A percentile compares a stretch with the other conserved stretches of the same genome.
Evolutionary conservation across 1,284 basidiomycete species (phyloP).

Genomic region (Heimioporus punctisporus): DNA sequence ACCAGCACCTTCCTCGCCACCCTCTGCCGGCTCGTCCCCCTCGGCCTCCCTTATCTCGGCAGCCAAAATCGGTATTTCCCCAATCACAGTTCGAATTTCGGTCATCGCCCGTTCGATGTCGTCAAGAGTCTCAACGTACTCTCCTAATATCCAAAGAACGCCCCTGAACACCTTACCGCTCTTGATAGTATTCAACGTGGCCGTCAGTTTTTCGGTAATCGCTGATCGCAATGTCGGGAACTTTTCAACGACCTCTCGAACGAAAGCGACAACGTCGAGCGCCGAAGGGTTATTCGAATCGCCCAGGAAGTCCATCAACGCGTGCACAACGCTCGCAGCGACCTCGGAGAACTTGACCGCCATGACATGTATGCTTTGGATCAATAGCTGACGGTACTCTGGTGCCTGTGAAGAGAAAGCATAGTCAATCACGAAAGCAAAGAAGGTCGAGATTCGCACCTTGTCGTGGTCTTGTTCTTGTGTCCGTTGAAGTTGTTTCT

Average conservation of each 20-base stretch:
- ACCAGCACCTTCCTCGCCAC: constrained; percentile 41
- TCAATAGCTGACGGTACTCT: constrained; percentile 94
- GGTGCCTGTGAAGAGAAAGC: too few species aligned
- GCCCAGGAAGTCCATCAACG: constrained; percentile 98
- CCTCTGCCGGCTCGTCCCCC: constrained; percentile 44
- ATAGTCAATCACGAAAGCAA: too few species aligned
- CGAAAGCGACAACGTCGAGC: constrained; percentile 95
- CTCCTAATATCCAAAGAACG: constrained; percentile 97
- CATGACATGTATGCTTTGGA: constrained; percentile 97
- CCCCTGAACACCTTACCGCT: constrained; percentile 98
- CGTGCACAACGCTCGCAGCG: constrained; percentile 95
- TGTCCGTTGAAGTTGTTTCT: constrained; percentile 97
- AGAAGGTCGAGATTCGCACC: constrained; percentile 48
- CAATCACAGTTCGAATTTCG: constrained; percentile 88
- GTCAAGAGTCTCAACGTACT: constrained; percentile 75
- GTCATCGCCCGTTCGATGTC: constrained; percentile 80
- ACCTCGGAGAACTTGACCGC: constrained; percentile 99
- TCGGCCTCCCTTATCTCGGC: constrained; percentile 83
- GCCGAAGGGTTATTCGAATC: constrained; percentile 97
- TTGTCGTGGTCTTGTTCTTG: constrained; percentile 88
- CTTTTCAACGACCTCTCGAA: constrained; percentile 98
- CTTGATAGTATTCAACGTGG: constrained; percentile 90
- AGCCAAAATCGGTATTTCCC: constrained; percentile 96
- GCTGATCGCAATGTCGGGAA: constrained; percentile 88
- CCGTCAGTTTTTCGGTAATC: constrained; percentile 88